A percentile compares a stretch with the other conserved stretches of the same genome.
phyloP scores from a whole-genome alignment of 2,329 filamentous ascomycete genomes.

The Penicillium sp. region DNA sequence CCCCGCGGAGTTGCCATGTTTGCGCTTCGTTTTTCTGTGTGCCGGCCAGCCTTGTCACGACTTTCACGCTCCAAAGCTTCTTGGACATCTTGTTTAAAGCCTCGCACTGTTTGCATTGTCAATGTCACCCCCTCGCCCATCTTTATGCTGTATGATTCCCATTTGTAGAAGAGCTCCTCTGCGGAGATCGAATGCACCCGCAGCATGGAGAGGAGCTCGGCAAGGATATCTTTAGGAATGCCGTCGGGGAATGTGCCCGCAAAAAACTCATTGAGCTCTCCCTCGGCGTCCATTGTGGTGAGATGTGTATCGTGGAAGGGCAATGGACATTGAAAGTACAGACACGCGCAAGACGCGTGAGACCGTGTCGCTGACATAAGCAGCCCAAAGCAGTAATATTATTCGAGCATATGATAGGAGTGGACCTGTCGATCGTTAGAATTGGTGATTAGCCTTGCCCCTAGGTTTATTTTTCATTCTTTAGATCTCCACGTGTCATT shows the following conservation, averaged over 20 bases:
- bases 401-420: slow-evolving; percentile 7
- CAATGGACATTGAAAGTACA: not conserved
- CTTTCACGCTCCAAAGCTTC: slow-evolving; percentile 77
- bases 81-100: slow-evolving; percentile 83
- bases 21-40: slow-evolving; percentile 60
- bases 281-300: slow-evolving; percentile 47
- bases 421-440: slow-evolving; percentile 12
- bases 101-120: slow-evolving; percentile 67
- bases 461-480: not conserved
- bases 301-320: not conserved
- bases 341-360: slow-evolving; percentile 18
- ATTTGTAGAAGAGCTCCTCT: slow-evolving; percentile 95
- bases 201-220: slow-evolving; percentile 82
- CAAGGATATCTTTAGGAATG: slow-evolving; percentile 72
- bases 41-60: slow-evolving; percentile 59
- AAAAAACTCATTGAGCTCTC: slow-evolving; percentile 60
- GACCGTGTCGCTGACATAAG: slow-evolving; percentile 22
- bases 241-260: slow-evolving; percentile 51
- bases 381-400: slow-evolving; percentile 17
- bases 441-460: not conserved
- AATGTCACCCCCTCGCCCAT: slow-evolving; percentile 80
- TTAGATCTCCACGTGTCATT: not conserved
- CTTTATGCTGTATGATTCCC: slow-evolving; percentile 96
- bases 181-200: slow-evolving; percentile 74
- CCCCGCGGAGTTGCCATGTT: slow-evolving; percentile 60